These are phyloP conservation scores for Backusella mclennaniae DNA, from an alignment of 192 early-diverging fungal species.

Conservation along the genomic window DNA sequence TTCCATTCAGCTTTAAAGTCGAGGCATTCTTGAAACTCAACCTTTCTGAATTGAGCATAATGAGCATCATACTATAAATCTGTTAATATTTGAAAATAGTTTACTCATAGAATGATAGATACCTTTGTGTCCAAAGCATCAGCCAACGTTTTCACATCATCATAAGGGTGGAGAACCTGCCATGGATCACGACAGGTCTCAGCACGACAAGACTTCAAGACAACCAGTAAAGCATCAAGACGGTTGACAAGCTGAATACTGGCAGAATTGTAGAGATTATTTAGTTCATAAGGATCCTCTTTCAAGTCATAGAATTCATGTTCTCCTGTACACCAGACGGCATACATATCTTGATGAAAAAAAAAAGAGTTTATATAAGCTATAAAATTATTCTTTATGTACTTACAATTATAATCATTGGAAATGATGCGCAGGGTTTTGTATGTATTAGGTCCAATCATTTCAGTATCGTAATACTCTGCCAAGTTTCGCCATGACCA, in stretches of 20 bases:
- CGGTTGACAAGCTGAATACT: constrained; percentile 44
- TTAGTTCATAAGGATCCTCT: constrained; percentile 56
- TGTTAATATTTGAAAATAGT: not conserved
- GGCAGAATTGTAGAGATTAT: constrained; percentile 48
- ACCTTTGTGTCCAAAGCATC: constrained; percentile 12
- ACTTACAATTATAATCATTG: constrained; percentile 44
- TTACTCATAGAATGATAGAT: not conserved
- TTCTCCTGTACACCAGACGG: constrained; percentile 58
- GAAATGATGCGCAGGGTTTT: constrained; percentile 55
- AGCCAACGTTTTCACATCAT: constrained; percentile 14
- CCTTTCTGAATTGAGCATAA: constrained; percentile 45
- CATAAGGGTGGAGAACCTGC: constrained; percentile 44
- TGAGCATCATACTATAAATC: constrained; percentile 40
- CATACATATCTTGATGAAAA: constrained; percentile 36
- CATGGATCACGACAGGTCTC: constrained; percentile 57
- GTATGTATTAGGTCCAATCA: constrained; percentile 44
- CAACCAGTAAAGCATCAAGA: constrained; percentile 53
- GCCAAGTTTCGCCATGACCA: constrained; percentile 30
- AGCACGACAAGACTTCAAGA: constrained; percentile 51
- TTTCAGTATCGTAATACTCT: constrained; percentile 26
- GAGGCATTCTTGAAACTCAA: constrained; percentile 31
- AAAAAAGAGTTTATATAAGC: not conserved
- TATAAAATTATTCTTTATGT: not conserved
- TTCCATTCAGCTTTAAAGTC: constrained; percentile 14
- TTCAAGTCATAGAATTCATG: constrained; percentile 55